phyloP scores from a whole-genome alignment of 1,139 yeast genomes.

The Lodderomyces oxycetoniae region DNA sequence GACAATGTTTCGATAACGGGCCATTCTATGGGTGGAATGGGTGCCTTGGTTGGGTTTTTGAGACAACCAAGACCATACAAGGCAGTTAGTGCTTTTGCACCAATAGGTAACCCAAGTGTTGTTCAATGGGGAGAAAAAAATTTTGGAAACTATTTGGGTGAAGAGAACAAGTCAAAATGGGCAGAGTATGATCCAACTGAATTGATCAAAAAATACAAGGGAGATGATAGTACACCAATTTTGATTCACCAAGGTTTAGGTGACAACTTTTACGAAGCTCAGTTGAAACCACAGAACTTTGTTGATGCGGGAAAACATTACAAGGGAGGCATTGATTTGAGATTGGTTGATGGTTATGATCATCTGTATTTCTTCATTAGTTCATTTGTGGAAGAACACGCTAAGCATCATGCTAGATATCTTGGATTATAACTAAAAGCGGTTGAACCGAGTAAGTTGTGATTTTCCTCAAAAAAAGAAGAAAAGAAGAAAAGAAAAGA shows the following conservation, averaged over 20 bases:
- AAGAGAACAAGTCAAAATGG: constrained; percentile 53
- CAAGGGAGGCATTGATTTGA: constrained; percentile 56
- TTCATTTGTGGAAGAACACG: constrained; percentile 77
- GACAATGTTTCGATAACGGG: constrained; percentile 72
- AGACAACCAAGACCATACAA: constrained; percentile 70
- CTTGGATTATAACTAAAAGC: constrained; percentile 43
- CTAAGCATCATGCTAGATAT: constrained; percentile 79
- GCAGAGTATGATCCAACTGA: constrained; percentile 73
- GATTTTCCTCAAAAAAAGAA: constrained; percentile 14
- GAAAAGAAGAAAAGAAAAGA: no score
- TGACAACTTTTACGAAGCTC: constrained; percentile 69
- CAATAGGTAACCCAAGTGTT: constrained; percentile 72
- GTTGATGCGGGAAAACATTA: constrained; percentile 58
- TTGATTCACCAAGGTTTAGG: constrained; percentile 79
- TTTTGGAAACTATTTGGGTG: constrained; percentile 72
- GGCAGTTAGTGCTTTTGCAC: constrained; percentile 88
- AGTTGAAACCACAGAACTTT: constrained; percentile 74
- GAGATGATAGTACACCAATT: constrained; percentile 52
- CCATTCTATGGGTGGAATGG: constrained; percentile 98
- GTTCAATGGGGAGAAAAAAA: constrained; percentile 85
- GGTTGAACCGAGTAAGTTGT: constrained; percentile 14
- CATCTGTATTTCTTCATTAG: constrained; percentile 87
- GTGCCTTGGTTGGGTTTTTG: constrained; percentile 77
- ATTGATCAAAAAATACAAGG: constrained; percentile 53
- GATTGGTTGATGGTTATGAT: constrained; percentile 78